Conservation (phyloP, 306 rosid genomes). For the cucumber (Cucumis sativus) region Cucumber_9930_V3 NC_026661.2:22385501-22386000, state of each 20-base stretch:
- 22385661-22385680: conserved; percentile 8
- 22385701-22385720: not conserved
- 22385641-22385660: not conserved
- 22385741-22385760: no score
- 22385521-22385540: conserved; percentile 36
- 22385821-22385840: not conserved
- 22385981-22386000: conserved; percentile 52
- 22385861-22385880: conserved; percentile 1
- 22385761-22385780: not conserved
- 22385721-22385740: not conserved
- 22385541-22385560: conserved; percentile 26
- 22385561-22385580: conserved; percentile 12
- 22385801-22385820: not conserved
- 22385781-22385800: not conserved
- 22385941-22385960: conserved; percentile 45
- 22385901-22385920: conserved; percentile 69
- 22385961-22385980: conserved; percentile 49
- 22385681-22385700: not conserved
- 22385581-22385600: conserved; percentile 1
- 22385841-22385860: conserved; percentile 9
- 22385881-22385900: conserved; percentile 43
- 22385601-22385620: not conserved
- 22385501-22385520: not conserved
- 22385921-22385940: conserved; percentile 60
- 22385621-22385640: not conserved